Evolutionary conservation across 805 yeast genomes (phyloP).

Genomic region (Kluyveromyces wickerhamii): DNA sequence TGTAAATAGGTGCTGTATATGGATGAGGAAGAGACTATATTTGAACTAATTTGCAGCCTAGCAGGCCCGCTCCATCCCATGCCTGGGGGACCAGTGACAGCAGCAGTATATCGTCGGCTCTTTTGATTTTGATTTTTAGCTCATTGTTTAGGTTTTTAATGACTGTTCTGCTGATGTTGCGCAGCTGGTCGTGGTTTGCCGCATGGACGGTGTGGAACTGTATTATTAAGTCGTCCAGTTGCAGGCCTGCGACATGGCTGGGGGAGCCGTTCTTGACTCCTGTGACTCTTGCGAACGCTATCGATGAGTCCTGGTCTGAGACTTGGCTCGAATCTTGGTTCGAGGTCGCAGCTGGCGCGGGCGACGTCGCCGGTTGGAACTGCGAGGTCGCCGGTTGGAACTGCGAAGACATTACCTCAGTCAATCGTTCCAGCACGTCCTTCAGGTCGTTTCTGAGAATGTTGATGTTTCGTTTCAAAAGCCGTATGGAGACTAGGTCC

Average conservation of each 20-base stretch:
- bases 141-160: conserved; percentile 29
- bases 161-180: conserved; percentile 38
- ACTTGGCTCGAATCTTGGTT: neutral
- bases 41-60: conserved; percentile 56
- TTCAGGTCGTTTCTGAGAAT: conserved; percentile 64
- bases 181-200: conserved; percentile 45
- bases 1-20: conserved; percentile 3
- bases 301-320: neutral
- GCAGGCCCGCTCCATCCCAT: conserved; percentile 63
- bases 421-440: conserved; percentile 39
- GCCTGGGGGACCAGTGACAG: conserved; percentile 37
- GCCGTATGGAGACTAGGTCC: conserved; percentile 64
- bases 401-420: conserved; percentile 38
- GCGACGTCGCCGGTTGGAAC: neutral
- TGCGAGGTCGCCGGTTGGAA: conserved; percentile 22
- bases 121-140: conserved; percentile 21
- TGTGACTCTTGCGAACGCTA: conserved; percentile 2
- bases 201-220: conserved; percentile 48
- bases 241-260: conserved; percentile 36
- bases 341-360: too few relatives aligned
- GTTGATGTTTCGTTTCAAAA: conserved; percentile 55
- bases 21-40: conserved; percentile 17
- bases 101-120: conserved; percentile 26
- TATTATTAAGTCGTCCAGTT: conserved; percentile 45
- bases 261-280: conserved; percentile 2